Conservation (phyloP, 208 protist genomes). For the Tetramitus jugosus region DNA sequence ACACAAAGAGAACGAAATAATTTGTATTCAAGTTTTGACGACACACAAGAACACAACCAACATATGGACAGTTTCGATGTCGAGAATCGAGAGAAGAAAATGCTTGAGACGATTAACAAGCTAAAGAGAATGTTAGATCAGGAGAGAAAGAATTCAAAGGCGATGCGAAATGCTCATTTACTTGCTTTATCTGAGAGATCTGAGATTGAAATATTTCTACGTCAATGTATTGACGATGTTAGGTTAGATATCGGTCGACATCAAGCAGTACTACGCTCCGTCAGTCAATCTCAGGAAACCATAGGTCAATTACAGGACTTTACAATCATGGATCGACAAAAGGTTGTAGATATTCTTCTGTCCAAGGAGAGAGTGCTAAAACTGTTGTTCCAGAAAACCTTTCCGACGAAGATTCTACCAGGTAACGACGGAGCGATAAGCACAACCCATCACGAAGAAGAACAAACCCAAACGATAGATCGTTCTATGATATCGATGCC, state of each 20-base stretch:
- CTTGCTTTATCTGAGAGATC: not conserved
- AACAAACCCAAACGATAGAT: too few species aligned
- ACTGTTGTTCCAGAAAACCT: constrained; percentile 14
- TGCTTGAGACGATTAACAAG: not conserved
- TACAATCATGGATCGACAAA: not conserved
- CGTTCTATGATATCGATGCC: too few species aligned
- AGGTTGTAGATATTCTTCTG: constrained; percentile 7
- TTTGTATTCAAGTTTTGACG: not conserved
- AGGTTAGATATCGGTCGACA: not conserved
- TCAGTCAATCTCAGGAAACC: too few species aligned
- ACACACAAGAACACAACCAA: not conserved
- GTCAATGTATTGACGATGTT: constrained; percentile 21
- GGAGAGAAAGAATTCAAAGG: constrained; percentile 1
- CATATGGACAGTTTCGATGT: not conserved
- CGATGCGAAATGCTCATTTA: not conserved
- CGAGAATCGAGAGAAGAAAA: not conserved
- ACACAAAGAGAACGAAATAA: not conserved
- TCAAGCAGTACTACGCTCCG: not conserved
- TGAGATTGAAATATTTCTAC: constrained; percentile 20
- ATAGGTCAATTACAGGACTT: too few species aligned
- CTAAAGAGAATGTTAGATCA: not conserved
- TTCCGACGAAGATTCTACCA: not conserved
- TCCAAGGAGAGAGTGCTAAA: constrained; percentile 18
- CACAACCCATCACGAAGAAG: too few species aligned
- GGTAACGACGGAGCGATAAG: too few species aligned